Percentiles rank a stretch among this genome's conserved stretches.
These are phyloP conservation scores for Geranium incanum DNA, from an alignment of 441 rosid genomes.

Conservation along the genomic window DNA sequence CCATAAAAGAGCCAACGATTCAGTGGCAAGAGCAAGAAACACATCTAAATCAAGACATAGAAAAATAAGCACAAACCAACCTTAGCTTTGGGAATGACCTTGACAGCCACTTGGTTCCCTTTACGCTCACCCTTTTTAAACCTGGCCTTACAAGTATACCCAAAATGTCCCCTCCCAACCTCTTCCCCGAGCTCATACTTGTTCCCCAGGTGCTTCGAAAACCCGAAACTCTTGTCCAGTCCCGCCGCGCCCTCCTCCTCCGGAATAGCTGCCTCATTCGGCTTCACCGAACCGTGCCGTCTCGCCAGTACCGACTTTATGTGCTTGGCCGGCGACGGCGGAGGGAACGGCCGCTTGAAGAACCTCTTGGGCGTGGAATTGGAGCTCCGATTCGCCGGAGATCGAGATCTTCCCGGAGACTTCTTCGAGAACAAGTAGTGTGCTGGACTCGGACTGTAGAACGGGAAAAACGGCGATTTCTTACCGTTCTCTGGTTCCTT, in stretches of 20 bases:
- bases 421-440: conserved; percentile 34
- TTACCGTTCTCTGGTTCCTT: conserved; percentile 13
- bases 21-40: not conserved
- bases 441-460: conserved; percentile 72
- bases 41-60: not conserved
- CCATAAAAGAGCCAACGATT: not conserved
- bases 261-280: conserved; percentile 28
- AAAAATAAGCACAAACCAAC: conserved; percentile 24
- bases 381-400: conserved; percentile 19
- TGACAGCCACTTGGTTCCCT: conserved; percentile 79
- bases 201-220: conserved; percentile 63
- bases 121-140: conserved; percentile 80
- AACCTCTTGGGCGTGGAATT: conserved; percentile 54
- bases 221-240: conserved; percentile 84
- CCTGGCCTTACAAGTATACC: conserved; percentile 85
- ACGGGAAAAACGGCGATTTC: conserved; percentile 63
- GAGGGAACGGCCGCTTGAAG: conserved; percentile 59
- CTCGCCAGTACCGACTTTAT: conserved; percentile 52
- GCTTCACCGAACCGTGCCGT: conserved; percentile 25
- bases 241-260: conserved; percentile 44
- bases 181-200: conserved; percentile 69
- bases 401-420: conserved; percentile 26
- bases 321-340: conserved; percentile 95
- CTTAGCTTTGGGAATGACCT: conserved; percentile 86
- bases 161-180: conserved; percentile 95